Percentiles rank a stretch among this genome's conserved stretches.
Conservation (phyloP, 176 grass and related monocot species). For the Carex scoparia region DNA sequence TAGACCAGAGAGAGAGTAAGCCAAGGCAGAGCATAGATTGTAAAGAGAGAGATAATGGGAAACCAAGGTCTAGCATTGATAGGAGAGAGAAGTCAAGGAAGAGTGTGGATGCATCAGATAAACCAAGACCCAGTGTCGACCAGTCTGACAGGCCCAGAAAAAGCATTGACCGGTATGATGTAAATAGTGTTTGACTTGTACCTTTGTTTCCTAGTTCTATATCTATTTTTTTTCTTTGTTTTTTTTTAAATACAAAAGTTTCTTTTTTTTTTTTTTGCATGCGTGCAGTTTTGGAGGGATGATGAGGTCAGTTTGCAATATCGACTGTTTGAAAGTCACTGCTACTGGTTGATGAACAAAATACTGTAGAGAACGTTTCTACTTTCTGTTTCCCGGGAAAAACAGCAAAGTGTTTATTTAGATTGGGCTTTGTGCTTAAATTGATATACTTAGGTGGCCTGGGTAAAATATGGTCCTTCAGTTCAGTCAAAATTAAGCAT, state of each 20-base stretch:
- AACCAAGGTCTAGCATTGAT: slow-evolving; percentile 62
- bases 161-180: slow-evolving; percentile 83
- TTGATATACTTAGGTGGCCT: background rate
- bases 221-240: background rate
- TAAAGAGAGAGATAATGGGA: slow-evolving; percentile 60
- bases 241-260: background rate
- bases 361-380: slow-evolving; percentile 38
- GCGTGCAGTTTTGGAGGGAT: slow-evolving; percentile 80
- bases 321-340: slow-evolving; percentile 96
- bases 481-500: slow-evolving; percentile 4
- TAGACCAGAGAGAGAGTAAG: slow-evolving; percentile 37
- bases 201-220: background rate
- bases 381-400: slow-evolving; percentile 42
- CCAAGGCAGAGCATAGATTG: slow-evolving; percentile 60
- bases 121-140: slow-evolving; percentile 59
- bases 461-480: background rate
- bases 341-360: slow-evolving; percentile 50
- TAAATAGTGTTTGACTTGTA: background rate
- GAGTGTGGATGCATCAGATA: slow-evolving; percentile 66
- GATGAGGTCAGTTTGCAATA: slow-evolving; percentile 93
- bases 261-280: background rate
- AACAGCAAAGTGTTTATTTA: slow-evolving; percentile 51
- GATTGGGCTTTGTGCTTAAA: slow-evolving; percentile 54
- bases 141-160: slow-evolving; percentile 83
- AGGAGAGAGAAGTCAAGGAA: slow-evolving; percentile 62